phyloP scores from a whole-genome alignment of 2,329 filamentous ascomycete genomes.

The Colletotrichum scovillei region DNA sequence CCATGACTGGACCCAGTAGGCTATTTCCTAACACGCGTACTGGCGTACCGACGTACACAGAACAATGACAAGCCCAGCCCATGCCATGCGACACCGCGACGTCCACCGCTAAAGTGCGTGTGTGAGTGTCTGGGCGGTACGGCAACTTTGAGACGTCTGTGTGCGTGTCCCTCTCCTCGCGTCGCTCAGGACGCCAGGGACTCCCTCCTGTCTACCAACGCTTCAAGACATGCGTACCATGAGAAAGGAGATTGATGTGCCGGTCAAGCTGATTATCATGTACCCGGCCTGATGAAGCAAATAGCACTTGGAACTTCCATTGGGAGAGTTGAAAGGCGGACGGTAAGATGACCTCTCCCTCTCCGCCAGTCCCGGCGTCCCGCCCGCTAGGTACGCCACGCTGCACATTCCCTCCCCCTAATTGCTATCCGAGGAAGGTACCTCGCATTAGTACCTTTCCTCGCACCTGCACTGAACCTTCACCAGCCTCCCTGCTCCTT shows the following conservation, averaged over 20 bases:
- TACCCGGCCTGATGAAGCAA: no score
- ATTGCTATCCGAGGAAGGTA: neutral
- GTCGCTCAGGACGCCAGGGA: neutral
- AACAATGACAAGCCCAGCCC: neutral
- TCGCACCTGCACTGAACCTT: neutral
- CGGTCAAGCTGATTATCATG: neutral
- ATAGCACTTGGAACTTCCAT: no score
- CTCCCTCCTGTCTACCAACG: neutral
- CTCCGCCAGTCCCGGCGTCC: slow-evolving; percentile 23
- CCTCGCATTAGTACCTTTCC: neutral
- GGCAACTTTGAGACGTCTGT: neutral
- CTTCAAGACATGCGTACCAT: neutral
- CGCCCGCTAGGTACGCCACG: slow-evolving; percentile 24
- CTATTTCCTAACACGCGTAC: neutral
- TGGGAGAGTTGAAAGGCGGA: neutral
- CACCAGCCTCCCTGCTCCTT: neutral
- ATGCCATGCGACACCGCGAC: neutral
- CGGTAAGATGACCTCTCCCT: neutral
- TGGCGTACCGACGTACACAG: neutral
- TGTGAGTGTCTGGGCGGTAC: neutral
- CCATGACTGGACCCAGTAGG: slow-evolving; percentile 6
- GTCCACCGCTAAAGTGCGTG: neutral
- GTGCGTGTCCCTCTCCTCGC: slow-evolving; percentile 4
- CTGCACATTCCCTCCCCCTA: slow-evolving; percentile 7
- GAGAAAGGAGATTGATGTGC: neutral